phyloP scores from a whole-genome alignment of 805 yeast genomes.

The Candida glaebosa region DNA sequence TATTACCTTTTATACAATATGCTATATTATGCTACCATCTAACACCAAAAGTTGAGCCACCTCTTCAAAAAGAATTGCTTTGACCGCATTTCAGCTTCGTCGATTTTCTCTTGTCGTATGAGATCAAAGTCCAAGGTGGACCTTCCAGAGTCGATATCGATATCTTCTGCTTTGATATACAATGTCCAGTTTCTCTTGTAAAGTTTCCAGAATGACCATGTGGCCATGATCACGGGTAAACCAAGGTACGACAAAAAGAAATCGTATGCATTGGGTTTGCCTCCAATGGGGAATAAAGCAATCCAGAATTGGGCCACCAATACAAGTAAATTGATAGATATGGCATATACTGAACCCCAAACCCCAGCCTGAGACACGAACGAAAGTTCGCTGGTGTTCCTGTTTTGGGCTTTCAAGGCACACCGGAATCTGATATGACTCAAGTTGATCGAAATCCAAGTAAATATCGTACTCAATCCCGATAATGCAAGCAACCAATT shows the following conservation, averaged over 20 bases:
- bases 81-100: slow-evolving; percentile 36
- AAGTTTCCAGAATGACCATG: slow-evolving; percentile 51
- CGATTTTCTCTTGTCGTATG: slow-evolving; percentile 49
- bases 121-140: slow-evolving; percentile 53
- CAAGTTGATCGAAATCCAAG: slow-evolving; percentile 28
- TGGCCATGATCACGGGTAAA: slow-evolving; percentile 36
- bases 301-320: slow-evolving; percentile 37
- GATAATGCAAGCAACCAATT: slow-evolving; percentile 29
- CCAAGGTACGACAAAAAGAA: slow-evolving; percentile 59
- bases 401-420: slow-evolving; percentile 19
- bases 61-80: slow-evolving; percentile 32
- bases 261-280: slow-evolving; percentile 28
- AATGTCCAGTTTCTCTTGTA: slow-evolving; percentile 33
- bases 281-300: slow-evolving; percentile 35
- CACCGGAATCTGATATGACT: slow-evolving; percentile 28
- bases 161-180: slow-evolving; percentile 42
- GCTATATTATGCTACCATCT: slow-evolving; percentile 5
- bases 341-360: slow-evolving; percentile 32
- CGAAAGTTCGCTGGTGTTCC: slow-evolving; percentile 28
- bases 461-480: slow-evolving; percentile 27
- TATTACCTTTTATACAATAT: too few species aligned
- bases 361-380: slow-evolving; percentile 25
- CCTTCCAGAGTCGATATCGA: slow-evolving; percentile 64
- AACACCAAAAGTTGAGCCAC: slow-evolving; percentile 33
- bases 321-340: slow-evolving; percentile 22